These are phyloP conservation scores for Actinomortierella wolfii DNA, from an alignment of 371 early-diverging fungal species.

Conservation along the genomic window DNA sequence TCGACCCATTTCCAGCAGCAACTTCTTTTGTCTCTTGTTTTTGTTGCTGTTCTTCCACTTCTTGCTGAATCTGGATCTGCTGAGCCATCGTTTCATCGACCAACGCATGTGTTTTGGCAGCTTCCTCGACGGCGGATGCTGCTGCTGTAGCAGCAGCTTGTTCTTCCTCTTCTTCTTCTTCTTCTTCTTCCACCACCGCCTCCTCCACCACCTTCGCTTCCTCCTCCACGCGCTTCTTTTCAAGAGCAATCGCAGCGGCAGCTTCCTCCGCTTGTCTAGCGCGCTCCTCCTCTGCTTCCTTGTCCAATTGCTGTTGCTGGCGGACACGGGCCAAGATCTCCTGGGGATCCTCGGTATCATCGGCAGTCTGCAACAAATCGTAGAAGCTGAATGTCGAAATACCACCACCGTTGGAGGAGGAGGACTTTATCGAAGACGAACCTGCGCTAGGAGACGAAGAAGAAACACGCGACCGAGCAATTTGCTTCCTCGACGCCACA, in stretches of 20 bases:
- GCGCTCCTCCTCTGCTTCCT: conserved; percentile 10
- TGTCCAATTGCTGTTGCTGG: conserved; percentile 11
- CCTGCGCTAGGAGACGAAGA: neutral
- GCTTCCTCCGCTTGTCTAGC: conserved; percentile 18
- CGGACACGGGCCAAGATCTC: conserved; percentile 21
- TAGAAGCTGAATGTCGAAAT: conserved; percentile 43
- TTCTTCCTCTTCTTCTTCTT: conserved; percentile 24
- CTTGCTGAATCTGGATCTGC: neutral
- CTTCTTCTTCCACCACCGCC: conserved; percentile 18
- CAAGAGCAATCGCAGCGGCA: conserved; percentile 7
- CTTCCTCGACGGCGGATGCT: no score
- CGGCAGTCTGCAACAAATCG: conserved; percentile 42
- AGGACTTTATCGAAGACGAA: no score
- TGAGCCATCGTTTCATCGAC: no score
- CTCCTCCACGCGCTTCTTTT: conserved; percentile 1
- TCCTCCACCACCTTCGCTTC: conserved; percentile 19
- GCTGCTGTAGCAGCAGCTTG: conserved; percentile 4
- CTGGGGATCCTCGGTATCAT: conserved; percentile 28
- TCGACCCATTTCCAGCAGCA: neutral
- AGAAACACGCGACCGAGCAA: conserved; percentile 17
- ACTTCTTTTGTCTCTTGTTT: neutral
- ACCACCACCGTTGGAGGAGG: conserved; percentile 6
- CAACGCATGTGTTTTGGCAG: no score
- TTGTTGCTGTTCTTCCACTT: conserved; percentile 10
- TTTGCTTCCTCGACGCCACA: conserved; percentile 43